Evolutionary conservation across 2,329 filamentous ascomycete species (phyloP), one percentile per base, ranked within the genome.

Genomic region (Fusarium torreyae): DNA sequence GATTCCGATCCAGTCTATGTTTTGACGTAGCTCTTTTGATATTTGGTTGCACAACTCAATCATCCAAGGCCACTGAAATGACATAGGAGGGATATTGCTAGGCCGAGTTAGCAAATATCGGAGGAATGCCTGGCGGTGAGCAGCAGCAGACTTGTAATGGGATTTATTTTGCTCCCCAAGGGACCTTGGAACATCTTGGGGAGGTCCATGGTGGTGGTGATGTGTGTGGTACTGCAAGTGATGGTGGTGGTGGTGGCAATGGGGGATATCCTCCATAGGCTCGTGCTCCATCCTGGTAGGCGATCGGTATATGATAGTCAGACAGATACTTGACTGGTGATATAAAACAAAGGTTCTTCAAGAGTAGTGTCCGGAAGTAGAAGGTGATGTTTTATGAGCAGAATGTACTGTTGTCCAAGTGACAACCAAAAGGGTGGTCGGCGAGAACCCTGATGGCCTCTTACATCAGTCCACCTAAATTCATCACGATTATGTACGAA

Each of bases 1-100:
- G 1, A 76, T 56, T 1, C 73, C 72, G 4, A 78, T 68, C 76
- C 76, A 78, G 4, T 63, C 64, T 28, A 73, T 50, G n/a, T 75
- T 75, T 2, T 61, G 20, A 1, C 59, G 69, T 6, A 78, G 69
- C 28, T 77, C 72, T 18, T 59, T 61, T 6, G 74, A 61, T 24
- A 77, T 70, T 28, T 77, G 70, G 4, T 70, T 69, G 31, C 68
- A 64, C 14, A 78, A 46, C 6, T 72, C 63, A 5, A 57, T 44
- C 18, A 77, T 70, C 75, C 74, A 76, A 5, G 70, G 72, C 31
- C 66, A 68, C 20, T 64, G 50, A 18, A 70, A 76, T 4, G 71
- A 52, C 2, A 50, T 49, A 1, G 54, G 31, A 13, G 71, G 57
- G 5, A 72, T 57, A 17, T 71, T 59, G 22, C 76, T 77, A 22